Percentiles rank a stretch among this genome's conserved stretches.
Evolutionary conservation across 371 early-diverging fungal species (phyloP).

Genomic region (Apophysomyces ossiformis): DNA sequence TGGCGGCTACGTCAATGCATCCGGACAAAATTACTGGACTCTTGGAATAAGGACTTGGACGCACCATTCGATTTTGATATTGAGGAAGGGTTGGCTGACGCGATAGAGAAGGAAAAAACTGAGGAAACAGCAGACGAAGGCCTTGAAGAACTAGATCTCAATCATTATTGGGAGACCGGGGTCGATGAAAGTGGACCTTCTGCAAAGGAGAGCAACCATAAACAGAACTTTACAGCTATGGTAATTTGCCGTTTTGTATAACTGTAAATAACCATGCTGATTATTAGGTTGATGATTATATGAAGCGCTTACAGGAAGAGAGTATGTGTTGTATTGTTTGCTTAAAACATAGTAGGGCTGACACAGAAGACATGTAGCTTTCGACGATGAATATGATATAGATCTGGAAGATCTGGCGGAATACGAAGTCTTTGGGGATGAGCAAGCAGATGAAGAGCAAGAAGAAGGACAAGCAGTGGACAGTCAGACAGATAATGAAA

Average conservation of each 20-base stretch:
- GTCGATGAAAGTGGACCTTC: not conserved
- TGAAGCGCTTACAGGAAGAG: slow-evolving; percentile 14
- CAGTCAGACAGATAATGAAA: too few species aligned
- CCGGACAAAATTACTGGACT: slow-evolving; percentile 13
- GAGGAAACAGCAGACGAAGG: slow-evolving; percentile 1
- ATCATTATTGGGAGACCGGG: not conserved
- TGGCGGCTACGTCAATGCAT: slow-evolving; percentile 16
- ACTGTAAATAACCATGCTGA: not conserved
- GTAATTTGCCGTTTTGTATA: not conserved
- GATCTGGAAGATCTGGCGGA: slow-evolving; percentile 22
- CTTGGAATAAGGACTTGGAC: not conserved
- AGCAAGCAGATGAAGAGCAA: slow-evolving; percentile 18
- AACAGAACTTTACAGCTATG: slow-evolving; percentile 15
- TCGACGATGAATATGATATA: slow-evolving; percentile 9
- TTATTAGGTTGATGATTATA: slow-evolving; percentile 28
- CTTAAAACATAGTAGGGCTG: not conserved
- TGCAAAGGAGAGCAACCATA: not conserved
- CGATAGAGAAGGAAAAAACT: slow-evolving; percentile 26
- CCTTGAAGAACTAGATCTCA: not conserved
- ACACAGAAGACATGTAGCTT: not conserved
- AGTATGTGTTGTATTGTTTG: not conserved
- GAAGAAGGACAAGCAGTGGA: slow-evolving; percentile 2
- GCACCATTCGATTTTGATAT: not conserved
- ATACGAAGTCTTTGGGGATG: slow-evolving; percentile 16
- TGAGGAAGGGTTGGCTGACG: slow-evolving; percentile 25